These are phyloP conservation scores for Amoebophrya sp. DNA, from an alignment of 169 alveolate genomes.

Conservation along the genomic window DNA sequence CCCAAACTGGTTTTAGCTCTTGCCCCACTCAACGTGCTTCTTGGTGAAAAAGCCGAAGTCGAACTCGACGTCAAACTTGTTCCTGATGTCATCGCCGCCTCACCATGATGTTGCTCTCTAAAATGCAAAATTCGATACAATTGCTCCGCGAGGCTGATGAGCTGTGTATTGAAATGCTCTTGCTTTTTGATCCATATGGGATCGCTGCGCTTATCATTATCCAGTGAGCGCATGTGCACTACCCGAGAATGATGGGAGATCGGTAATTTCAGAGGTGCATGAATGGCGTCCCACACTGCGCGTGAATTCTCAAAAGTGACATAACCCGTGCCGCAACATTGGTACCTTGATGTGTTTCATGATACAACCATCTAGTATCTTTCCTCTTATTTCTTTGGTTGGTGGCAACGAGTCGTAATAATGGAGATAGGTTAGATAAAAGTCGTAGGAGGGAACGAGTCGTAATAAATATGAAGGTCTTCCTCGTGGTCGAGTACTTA, in stretches of 20 bases:
- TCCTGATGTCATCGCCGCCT: not conserved
- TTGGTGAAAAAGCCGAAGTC: not conserved
- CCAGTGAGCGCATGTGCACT: not conserved
- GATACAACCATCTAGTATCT: no score
- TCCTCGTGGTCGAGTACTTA: no score
- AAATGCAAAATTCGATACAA: conserved; percentile 18
- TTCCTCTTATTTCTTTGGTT: no score
- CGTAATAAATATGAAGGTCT: no score
- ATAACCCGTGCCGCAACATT: not conserved
- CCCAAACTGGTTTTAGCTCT: no score
- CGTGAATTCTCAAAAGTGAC: not conserved
- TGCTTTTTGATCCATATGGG: conserved; percentile 57
- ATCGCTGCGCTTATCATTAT: conserved; percentile 49
- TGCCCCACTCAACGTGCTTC: no score
- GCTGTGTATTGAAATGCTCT: conserved; percentile 56
- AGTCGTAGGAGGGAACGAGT: no score
- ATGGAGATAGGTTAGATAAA: no score
- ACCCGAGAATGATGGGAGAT: not conserved
- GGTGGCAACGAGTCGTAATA: no score
- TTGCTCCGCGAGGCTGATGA: conserved; percentile 55
- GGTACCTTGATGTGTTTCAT: no score
- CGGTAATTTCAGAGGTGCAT: not conserved
- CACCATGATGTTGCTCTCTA: not conserved
- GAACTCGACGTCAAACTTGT: not conserved
- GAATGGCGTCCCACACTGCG: not conserved